Evolutionary conservation across 306 rosid genomes (phyloP), one percentile per base, ranked within the genome.

Genomic region (Vigna mungo): DNA sequence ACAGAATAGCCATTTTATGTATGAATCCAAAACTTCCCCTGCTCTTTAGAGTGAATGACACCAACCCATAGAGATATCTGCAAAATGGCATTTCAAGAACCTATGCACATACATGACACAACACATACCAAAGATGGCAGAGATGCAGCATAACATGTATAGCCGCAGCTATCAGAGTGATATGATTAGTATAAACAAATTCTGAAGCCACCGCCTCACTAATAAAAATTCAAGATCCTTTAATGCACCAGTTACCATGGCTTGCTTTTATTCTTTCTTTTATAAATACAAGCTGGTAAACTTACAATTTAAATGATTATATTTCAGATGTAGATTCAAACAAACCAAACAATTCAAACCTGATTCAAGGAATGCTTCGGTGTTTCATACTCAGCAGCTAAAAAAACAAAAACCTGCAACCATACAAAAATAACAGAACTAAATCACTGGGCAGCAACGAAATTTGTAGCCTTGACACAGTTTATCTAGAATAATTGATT

Each of bases 1-100:
- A 44, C 5, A 44, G 48, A 43, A 44, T 14, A 44, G 49, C 16
- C 92, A 86, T 88, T 92, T 62, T 93, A 88, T 53, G 96, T 88
- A 77, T 89, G 97, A 75, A 86, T 87, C 86, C 75, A 86, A 79
- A 95, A 92, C 74, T 90, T 90, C 0, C 96, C 92, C 37, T 85
- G 85, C 84, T 88, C 97, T 81, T 92, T 89, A 23, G 93, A 84
- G 53, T 93, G 94, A 74, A 95, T 87, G 73, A 95, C 89, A 51
- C 91, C 94, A 82, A 92, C 97, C 98, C 99, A 95, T 14, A 95
- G 89, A 30, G 97, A 95, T 49, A 95, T 88, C 99, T 95, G 85
- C 53, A 78, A 80, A 78, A 83, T 21, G 21, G 37, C 11, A 72
- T 54, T 51, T 65, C 65, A 32, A 73, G 48, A 61, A 65, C 37